Evolutionary conservation across 208 protist species (phyloP), one percentile per base, ranked within the genome.

Genomic region (Trypanosoma lewisi): DNA sequence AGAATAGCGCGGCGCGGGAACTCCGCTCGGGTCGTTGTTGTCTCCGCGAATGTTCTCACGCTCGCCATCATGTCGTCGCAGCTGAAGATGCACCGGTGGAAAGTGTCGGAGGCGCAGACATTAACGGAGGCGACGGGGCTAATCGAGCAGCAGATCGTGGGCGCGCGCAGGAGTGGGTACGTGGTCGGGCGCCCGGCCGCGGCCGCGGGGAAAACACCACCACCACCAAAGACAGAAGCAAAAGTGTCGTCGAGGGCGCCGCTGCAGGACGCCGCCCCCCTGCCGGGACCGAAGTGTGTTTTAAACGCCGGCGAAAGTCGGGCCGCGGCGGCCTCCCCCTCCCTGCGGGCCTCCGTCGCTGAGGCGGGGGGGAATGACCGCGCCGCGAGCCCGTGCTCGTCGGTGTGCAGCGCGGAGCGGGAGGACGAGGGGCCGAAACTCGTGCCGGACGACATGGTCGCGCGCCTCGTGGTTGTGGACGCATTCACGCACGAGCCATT

Each of bases 61-160:
- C 76, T 89, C 64, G 83, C 85, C 9, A 74, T 94, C 5, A 90
- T 92, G 78, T 54, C 78, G 39, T 89, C 85, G 19, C 88, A 94
- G 74, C 77, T 94, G 36, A 63, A 70, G 45, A 88, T 94, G 88
- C 83, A 91, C 66, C 78, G 88, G 28, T 94, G 88, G 88, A 78
- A 65, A 6, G 88, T 94, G 14, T 73, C 74, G 7, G 85, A 94
- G 72, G 80, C 83, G 11, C 82, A 89, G 61, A 91, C 82, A 9
- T 54, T 91, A 14, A 66, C 67, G 0, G 68, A 89, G 34, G 81
- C 83, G 5, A 90, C 83, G 3, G 47, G 68, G 11, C 33, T 78
- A 27, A 42, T 94, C 57, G 75, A 85, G 62, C 77, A 90, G 31
- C 70, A 84, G 58, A 64, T 87, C 17, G 48, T 71, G 9, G 36